Percentiles rank a stretch among this genome's conserved stretches.
Evolutionary conservation across 306 rosid genomes (phyloP).

Genomic region (Vicia villosa): DNA sequence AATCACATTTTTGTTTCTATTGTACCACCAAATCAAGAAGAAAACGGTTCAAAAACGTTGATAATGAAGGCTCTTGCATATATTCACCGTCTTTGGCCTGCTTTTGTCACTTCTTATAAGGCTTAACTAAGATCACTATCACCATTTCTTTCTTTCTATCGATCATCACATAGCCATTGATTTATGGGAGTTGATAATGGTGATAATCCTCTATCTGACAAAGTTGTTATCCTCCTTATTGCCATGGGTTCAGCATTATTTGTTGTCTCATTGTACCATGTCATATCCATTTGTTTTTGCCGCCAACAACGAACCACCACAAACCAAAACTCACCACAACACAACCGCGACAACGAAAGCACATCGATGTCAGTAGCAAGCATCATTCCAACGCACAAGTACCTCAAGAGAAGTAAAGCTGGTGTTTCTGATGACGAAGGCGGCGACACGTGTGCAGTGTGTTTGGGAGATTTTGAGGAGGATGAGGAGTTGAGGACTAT

Average conservation of each 20-base stretch:
- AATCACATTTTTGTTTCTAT: background rate
- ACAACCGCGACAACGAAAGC: background rate
- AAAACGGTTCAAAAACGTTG: constrained; percentile 1
- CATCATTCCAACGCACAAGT: constrained; percentile 54
- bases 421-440: constrained; percentile 21
- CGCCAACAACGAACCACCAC: constrained; percentile 6
- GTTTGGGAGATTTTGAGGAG: constrained; percentile 66
- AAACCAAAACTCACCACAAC: background rate
- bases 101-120: background rate
- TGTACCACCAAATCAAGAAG: constrained; percentile 19
- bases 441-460: constrained; percentile 54
- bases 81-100: constrained; percentile 35
- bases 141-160: background rate
- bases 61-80: constrained; percentile 28
- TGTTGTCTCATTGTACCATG: constrained; percentile 50
- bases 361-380: constrained; percentile 10
- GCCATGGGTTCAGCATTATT: constrained; percentile 54
- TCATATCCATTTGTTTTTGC: constrained; percentile 45
- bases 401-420: constrained; percentile 34
- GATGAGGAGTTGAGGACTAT: constrained; percentile 60
- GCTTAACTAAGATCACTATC: background rate
- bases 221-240: constrained; percentile 34
- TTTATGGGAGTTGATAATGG: constrained; percentile 30
- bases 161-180: background rate
- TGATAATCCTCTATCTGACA: background rate